Conservation (phyloP, 1,284 basidiomycete genomes). For the Melanopsichium pennsylvanicum region DNA sequence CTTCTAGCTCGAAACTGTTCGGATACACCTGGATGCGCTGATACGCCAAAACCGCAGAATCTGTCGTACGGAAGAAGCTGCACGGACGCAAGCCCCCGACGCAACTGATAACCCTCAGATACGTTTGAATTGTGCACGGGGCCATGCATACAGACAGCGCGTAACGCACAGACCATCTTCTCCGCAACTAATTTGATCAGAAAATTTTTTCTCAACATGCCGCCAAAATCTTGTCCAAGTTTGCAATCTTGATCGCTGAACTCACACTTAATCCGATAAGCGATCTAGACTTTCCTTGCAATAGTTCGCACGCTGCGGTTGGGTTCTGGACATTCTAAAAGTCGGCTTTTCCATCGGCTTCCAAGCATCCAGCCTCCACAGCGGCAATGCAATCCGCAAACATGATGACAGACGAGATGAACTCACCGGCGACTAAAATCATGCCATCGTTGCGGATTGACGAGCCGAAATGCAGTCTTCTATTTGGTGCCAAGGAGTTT, state of each 20-base stretch:
- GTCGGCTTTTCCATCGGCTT: neutral
- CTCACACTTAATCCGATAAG: no score
- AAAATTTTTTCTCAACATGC: neutral
- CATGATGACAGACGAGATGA: neutral
- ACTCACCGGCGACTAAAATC: neutral
- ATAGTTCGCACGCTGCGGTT: no score
- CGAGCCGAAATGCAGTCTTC: neutral
- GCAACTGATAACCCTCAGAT: conserved; percentile 1
- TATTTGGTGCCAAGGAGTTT: neutral
- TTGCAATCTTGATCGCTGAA: no score
- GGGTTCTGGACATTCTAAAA: no score
- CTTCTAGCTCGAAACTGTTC: no score
- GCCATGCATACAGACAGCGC: neutral
- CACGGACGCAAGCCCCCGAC: conserved; percentile 2
- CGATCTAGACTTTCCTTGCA: no score
- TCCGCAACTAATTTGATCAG: no score
- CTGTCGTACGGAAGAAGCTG: neutral
- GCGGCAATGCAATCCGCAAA: conserved; percentile 6
- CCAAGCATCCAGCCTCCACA: conserved; percentile 1
- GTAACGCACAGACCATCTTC: neutral
- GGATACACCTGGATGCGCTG: neutral
- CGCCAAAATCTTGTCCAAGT: neutral
- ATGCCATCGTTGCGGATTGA: conserved; percentile 1
- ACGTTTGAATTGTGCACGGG: neutral
- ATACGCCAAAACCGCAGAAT: conserved; percentile 1